Conservation (phyloP, 1,284 basidiomycete species). For the Porodaedalea pini region DNA sequence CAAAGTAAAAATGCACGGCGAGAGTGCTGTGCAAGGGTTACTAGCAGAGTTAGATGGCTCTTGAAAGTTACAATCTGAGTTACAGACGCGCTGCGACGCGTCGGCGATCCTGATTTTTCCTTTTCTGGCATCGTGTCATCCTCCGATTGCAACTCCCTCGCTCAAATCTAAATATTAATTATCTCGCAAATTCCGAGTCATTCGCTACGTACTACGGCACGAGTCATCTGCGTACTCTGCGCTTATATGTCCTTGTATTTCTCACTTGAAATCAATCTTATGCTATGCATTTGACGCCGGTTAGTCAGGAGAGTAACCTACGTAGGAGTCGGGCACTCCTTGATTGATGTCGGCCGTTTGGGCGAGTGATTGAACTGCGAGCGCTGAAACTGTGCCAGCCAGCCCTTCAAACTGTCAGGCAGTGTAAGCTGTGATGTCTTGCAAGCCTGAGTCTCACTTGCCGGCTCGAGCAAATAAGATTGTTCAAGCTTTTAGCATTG, state of each 20-base stretch:
- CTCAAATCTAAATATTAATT: not conserved
- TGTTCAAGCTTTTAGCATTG: not conserved
- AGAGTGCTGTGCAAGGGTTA: not conserved
- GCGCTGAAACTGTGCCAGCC: slow-evolving; percentile 12
- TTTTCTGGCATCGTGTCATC: slow-evolving; percentile 1
- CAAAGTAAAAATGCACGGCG: not conserved
- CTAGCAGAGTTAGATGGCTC: not conserved
- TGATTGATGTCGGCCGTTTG: slow-evolving; percentile 14
- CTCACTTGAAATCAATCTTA: slow-evolving; percentile 1
- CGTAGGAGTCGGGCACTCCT: not conserved
- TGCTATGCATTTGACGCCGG: slow-evolving; percentile 8
- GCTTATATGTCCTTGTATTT: not conserved
- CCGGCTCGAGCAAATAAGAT: not conserved
- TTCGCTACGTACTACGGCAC: not conserved
- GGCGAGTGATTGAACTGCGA: slow-evolving; percentile 7
- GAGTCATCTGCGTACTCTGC: not conserved
- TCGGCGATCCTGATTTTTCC: not conserved
- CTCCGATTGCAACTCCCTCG: not conserved
- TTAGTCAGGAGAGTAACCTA: not conserved
- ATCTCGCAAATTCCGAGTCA: not conserved
- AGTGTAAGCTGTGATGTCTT: slow-evolving; percentile 4
- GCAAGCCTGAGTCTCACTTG: not conserved
- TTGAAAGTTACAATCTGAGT: not conserved
- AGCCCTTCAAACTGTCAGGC: slow-evolving; percentile 5
- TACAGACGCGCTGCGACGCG: not conserved